Evolutionary conservation across 192 early-diverging fungal genomes (phyloP), one percentile per base, ranked within the genome.

Genomic region (Entomortierella beljakovae): DNA sequence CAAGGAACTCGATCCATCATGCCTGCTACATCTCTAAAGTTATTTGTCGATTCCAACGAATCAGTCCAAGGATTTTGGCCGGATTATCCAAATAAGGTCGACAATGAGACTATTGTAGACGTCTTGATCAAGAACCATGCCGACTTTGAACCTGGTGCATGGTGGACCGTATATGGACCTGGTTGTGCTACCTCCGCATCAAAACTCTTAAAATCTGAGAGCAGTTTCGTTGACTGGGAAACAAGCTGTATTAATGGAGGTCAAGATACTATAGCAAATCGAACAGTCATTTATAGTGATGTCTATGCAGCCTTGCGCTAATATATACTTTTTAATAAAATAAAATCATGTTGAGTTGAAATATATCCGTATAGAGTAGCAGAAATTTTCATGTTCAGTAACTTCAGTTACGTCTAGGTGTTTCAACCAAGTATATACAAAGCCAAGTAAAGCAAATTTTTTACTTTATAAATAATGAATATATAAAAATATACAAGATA

Each of bases 1-100:
- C 75, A 79, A 65, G 75, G 75, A 34, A 79, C 73, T 25, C 64
- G 73, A 58, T 76, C 73, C 0, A 76, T 76, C 28, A 51, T 76
- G 49, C 73, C 73, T 11, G 65, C 65, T 6, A 1, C 34, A 1
- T 68, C 64, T 4, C 32, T 76, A 11, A 20, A 54, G 26, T 8
- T 26, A 5, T 76, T 76, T 62, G 65, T 76, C 1, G 49, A 68
- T 46, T 49, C 73, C 48, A 68, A 76, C 28, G 20, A 35, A 18
- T 31, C 37, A 11, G 43, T 76, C 23, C 65, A 76, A 23, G 37
- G 48, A 4, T n/a, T 63, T 3, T 68, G 65, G 54, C 52, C 73
- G 4, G 25, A 33, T 3, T 76, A 42, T 53, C 65, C 73, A 0
- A 28, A 16, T 1, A 18, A 9, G 5, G 48, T 72, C 5, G 33